Percentiles rank a stretch among this genome's conserved stretches.
Evolutionary conservation across 2,329 filamentous ascomycete genomes (phyloP).

Genomic region (Cladosporium colombiae): DNA sequence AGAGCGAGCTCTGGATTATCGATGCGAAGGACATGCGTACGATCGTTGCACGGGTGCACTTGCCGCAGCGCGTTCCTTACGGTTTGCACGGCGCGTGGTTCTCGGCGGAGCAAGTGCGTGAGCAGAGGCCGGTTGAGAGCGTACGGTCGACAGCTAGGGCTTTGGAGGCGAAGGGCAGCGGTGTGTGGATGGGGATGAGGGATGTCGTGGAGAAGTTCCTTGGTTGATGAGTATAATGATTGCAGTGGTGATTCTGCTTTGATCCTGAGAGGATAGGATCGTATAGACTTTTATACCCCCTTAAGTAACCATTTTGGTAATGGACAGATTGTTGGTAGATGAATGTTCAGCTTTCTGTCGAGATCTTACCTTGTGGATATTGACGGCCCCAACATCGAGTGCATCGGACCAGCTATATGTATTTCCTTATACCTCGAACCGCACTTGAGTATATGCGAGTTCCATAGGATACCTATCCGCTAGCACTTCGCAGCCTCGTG

Average conservation of each 20-base stretch:
- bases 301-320: constrained; percentile 7
- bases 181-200: constrained; percentile 36
- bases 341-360: no score
- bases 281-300: constrained; percentile 11
- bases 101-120: constrained; percentile 51
- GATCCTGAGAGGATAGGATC: neutral
- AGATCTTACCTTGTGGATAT: no score
- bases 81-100: constrained; percentile 68
- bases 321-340: neutral
- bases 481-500: no score
- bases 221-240: constrained; percentile 20
- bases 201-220: constrained; percentile 34
- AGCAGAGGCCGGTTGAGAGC: constrained; percentile 47
- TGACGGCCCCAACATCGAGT: no score
- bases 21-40: constrained; percentile 64
- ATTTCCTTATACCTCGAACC: no score
- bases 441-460: no score
- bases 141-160: constrained; percentile 33
- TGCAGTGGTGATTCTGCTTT: neutral
- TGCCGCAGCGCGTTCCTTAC: constrained; percentile 70
- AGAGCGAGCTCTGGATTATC: constrained; percentile 68
- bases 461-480: no score
- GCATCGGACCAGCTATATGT: no score
- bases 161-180: constrained; percentile 26
- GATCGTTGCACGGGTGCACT: constrained; percentile 57